Evolutionary conservation across 495 filamentous ascomycete species (phyloP), one percentile per base, ranked within the genome.

Genomic region (Podospora fimiseda): DNA sequence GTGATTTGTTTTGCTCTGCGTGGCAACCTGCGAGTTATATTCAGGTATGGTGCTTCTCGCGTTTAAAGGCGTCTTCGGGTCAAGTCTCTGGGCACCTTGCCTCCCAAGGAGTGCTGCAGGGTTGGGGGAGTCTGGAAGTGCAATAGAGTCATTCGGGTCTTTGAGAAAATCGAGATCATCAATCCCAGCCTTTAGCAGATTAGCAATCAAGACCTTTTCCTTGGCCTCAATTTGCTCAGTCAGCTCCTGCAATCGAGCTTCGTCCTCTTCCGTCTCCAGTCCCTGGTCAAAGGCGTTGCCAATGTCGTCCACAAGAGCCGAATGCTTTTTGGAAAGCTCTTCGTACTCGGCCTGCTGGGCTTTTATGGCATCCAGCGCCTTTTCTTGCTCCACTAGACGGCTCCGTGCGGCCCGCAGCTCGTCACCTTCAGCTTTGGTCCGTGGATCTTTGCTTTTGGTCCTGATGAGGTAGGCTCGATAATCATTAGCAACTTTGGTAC

Each of bases 1-100:
- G 7, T 53, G 59, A 2, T 67, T 62, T 13, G 70, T 46, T 51
- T 80, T 75, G 0, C 75, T 79, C 46, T 80, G 75, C 15, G 72
- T 60, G 22, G 77, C 71, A 13, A 78, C 63, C 55, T 80, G 73
- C 15, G 70, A 70, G 48, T 63, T 65, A 51, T 65, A 66, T 50
- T 69, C 61, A 2, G 63, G 65, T 21, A 70, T 56, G 20, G 53
- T 44, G 11, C 60, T 64, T n/a, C 51, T 52, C 16, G 66, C 60
- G 19, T 57, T 60, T 23, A 63, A 65, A 8, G 48, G 21, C 20
- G 43, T 16, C 4, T 44, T 20, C 21, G 36, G 23, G 3, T 21
- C 41, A 24, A 23, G 7, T 18, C 38, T 52, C 39, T 39, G 48
- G 0, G 58, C 21, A 1, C 48, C 53, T 16, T 66, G 66, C 0